Percentiles rank a stretch among this genome's conserved stretches.
These are phyloP conservation scores for Mycosphaerella sp. DNA, from an alignment of 2,329 filamentous ascomycete species.

Conservation along the genomic window DNA sequence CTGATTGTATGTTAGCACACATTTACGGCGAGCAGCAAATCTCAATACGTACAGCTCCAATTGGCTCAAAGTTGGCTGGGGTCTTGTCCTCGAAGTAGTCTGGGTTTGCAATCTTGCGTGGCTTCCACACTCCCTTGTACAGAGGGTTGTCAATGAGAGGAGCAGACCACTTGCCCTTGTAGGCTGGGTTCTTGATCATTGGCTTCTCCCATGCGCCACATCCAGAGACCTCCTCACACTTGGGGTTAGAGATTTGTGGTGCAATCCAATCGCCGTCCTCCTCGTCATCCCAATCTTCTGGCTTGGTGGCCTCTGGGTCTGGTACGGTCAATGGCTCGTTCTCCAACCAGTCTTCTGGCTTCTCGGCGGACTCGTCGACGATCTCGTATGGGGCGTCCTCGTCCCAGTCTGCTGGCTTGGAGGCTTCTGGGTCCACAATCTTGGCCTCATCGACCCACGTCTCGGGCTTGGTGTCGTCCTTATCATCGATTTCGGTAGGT, in stretches of 20 bases:
- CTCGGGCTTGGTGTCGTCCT: conserved; percentile 86
- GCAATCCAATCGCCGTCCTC: conserved; percentile 97
- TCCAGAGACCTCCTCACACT: conserved; percentile 87
- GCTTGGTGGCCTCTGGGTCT: conserved; percentile 94
- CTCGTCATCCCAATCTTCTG: conserved; percentile 99
- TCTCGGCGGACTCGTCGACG: conserved; percentile 83
- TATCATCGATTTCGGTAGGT: conserved; percentile 86
- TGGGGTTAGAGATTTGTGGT: conserved; percentile 88
- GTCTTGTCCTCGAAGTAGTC: conserved; percentile 96
- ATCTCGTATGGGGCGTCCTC: conserved; percentile 97
- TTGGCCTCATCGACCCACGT: conserved; percentile 93
- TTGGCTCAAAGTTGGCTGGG: conserved; percentile 94
- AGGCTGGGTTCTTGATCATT: conserved; percentile 87
- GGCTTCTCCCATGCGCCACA: conserved; percentile 91
- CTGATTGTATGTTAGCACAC: conserved; percentile 39
- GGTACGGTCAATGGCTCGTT: conserved; percentile 74
- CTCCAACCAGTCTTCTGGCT: conserved; percentile 94
- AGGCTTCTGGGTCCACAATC: conserved; percentile 86
- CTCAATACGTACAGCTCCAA: conserved; percentile 73
- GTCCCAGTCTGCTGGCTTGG: conserved; percentile 97
- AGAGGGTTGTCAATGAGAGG: conserved; percentile 92
- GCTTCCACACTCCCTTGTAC: conserved; percentile 95
- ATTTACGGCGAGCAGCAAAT: neutral
- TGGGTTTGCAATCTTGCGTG: conserved; percentile 95
- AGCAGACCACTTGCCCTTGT: conserved; percentile 98